These are phyloP conservation scores for Dactylellina sp. DNA, from an alignment of 2,329 filamentous ascomycete genomes.

Conservation along the genomic window DNA sequence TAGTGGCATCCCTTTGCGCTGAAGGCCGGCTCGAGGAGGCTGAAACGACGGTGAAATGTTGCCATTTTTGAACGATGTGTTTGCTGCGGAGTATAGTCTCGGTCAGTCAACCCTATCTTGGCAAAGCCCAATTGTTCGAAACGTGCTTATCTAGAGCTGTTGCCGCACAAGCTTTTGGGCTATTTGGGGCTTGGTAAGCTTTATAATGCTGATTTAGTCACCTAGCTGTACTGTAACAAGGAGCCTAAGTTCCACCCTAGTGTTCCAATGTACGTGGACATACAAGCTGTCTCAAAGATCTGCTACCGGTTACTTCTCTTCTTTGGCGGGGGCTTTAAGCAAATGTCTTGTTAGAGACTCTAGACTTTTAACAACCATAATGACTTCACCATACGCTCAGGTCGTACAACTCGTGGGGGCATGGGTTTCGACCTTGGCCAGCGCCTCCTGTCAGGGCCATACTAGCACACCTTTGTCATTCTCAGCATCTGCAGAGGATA, in stretches of 20 bases:
- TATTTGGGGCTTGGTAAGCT: background rate
- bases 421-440: no score
- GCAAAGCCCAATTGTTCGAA: background rate
- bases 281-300: no score
- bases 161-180: background rate
- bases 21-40: background rate
- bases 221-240: background rate
- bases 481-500: background rate
- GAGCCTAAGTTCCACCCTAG: background rate
- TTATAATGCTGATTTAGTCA: background rate
- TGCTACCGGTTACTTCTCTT: no score
- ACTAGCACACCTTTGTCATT: background rate
- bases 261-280: no score
- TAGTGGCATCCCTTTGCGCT: background rate
- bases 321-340: background rate
- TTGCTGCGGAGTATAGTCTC: background rate
- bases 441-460: background rate
- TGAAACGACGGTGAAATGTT: background rate
- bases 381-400: no score
- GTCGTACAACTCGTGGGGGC: no score
- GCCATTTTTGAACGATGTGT: background rate
- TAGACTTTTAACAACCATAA: background rate
- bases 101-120: no score
- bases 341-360: slow-evolving; percentile 1
- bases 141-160: background rate